Conservation (phyloP, 768 basidiomycete species). For the Termitomyces sp. region DNA sequence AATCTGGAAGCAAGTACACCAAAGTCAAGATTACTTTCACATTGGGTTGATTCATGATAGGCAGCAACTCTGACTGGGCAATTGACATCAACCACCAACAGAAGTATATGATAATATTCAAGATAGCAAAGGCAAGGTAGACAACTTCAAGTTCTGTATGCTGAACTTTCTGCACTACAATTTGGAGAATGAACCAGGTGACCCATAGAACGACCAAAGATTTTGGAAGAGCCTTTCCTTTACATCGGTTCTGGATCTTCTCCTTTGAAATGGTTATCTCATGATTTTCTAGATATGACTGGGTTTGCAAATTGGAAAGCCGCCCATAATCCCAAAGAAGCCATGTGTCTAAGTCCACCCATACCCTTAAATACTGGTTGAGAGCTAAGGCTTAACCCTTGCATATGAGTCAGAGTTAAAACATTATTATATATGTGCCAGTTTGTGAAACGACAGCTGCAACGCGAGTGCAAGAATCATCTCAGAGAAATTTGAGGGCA, state of each 20-base stretch:
- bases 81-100: slow-evolving; percentile 27
- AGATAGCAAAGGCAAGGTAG: slow-evolving; percentile 19
- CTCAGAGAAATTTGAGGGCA: no score
- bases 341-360: slow-evolving; percentile 1
- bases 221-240: slow-evolving; percentile 20
- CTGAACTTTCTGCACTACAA: slow-evolving; percentile 15
- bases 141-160: slow-evolving; percentile 24
- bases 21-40: neutral
- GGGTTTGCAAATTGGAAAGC: slow-evolving; percentile 13
- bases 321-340: slow-evolving; percentile 22
- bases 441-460: slow-evolving; percentile 5
- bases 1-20: neutral
- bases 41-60: neutral
- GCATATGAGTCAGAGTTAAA: neutral
- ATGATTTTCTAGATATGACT: neutral
- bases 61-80: neutral
- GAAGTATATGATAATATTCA: slow-evolving; percentile 22
- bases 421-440: slow-evolving; percentile 10
- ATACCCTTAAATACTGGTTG: neutral
- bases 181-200: slow-evolving; percentile 24
- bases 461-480: no score
- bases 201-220: slow-evolving; percentile 19
- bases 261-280: slow-evolving; percentile 7
- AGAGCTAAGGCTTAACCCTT: neutral
- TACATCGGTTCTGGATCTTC: slow-evolving; percentile 20